Base-by-base conservation (phyloP, 2,329 filamentous ascomycete species). In the Scedosporium dehoogii region DNA sequence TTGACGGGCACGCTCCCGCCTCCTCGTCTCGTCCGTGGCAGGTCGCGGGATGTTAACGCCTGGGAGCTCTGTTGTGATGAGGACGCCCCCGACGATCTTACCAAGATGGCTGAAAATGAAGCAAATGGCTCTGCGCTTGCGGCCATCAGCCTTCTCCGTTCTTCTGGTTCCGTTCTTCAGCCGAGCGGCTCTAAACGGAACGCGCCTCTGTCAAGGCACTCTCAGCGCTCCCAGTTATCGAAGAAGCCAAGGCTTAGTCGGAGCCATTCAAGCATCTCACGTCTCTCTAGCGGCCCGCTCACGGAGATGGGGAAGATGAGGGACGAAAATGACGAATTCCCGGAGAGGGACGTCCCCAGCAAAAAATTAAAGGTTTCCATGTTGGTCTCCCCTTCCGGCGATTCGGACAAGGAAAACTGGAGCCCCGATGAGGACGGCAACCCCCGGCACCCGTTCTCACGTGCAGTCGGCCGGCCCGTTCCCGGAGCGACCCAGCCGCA, bases 401-500 rank as follows among this genome's bases (percentile, higher is more conserved):
- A 96, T 69, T 96, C 91, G 1, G 93, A 97, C 73, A 97, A 97
- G 76, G 93, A 97, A 76, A 97, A 97, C 71, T 96, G 91, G 83
- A 84, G 78, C 70, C 87, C 79, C 1, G 79, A 78, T 65, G 79
- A 79, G 65, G 78, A 79, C 51, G 78, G 59, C 6, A 55, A 56
- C 12, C 48, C 48, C 3, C 27, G 38, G 6, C 56, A 29, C 9
- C 73, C 7, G 77, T 23, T 23, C 18, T n/a, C 16, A 27, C 58
- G 56, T 75, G 65, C 68, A 73, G 60, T 73, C 65, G 23, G 69
- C 66, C 60, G 66, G 63, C 62, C 58, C 62, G 68, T 67, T 66
- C 66, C 58, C 72, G 72, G 60, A 75, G 74, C 27, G 74, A 73
- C 3, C 67, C 78, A 46, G 76, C 77, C 4, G 70, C 72, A 4